These are phyloP conservation scores for barley (Hordeum vulgare) DNA, from an alignment of 176 grass and related monocot species.

Conservation along the genomic window MorexV3_pseudomolecules_assembly NC_058522.1:481065269-481065768, in stretches of 20 bases:
- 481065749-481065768: neutral
- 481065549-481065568: conserved; percentile 75
- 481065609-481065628: conserved; percentile 90
- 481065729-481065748: neutral
- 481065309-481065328: conserved; percentile 45
- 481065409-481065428: neutral
- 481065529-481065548: conserved; percentile 63
- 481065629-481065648: conserved; percentile 87
- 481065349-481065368: neutral
- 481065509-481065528: conserved; percentile 48
- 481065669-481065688: neutral
- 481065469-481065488: conserved; percentile 69
- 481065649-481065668: conserved; percentile 72
- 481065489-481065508: conserved; percentile 54
- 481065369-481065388: neutral
- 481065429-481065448: neutral
- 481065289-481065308: conserved; percentile 62
- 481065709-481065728: neutral
- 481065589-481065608: conserved; percentile 71
- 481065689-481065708: neutral
- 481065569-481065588: conserved; percentile 65
- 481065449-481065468: neutral
- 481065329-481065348: conserved; percentile 36
- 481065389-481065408: neutral
- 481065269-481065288: conserved; percentile 63